A percentile compares a stretch with the other conserved stretches of the same genome.
Conservation (phyloP, 2,329 filamentous ascomycete species). For the Cercospora sp. region DNA sequence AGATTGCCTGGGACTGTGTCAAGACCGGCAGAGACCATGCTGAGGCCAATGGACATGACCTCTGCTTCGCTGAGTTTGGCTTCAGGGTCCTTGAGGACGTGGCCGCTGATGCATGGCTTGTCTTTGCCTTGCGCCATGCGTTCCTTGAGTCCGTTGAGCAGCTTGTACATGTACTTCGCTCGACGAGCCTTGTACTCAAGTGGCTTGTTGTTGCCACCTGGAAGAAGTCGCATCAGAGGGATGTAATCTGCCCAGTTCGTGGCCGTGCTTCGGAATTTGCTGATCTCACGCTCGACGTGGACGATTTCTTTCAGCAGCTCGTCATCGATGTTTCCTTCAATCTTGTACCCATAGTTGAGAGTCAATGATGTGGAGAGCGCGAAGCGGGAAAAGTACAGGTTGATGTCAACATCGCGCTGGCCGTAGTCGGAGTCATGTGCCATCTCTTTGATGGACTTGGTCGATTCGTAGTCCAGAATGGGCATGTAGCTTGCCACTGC, state of each 20-base stretch:
- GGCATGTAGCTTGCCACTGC: conserved; percentile 78
- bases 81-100: conserved; percentile 69
- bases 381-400: conserved; percentile 71
- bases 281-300: conserved; percentile 72
- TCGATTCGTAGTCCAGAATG: conserved; percentile 75
- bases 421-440: conserved; percentile 64
- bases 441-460: conserved; percentile 70
- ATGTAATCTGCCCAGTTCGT: conserved; percentile 82
- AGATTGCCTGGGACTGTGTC: conserved; percentile 80
- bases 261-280: conserved; percentile 73
- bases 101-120: conserved; percentile 67
- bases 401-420: conserved; percentile 65
- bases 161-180: conserved; percentile 63
- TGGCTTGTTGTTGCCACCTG: conserved; percentile 63
- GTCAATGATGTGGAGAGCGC: conserved; percentile 76
- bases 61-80: conserved; percentile 71
- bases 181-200: conserved; percentile 66
- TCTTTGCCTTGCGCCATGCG: conserved; percentile 63
- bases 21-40: conserved; percentile 77
- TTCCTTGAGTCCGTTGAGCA: conserved; percentile 62
- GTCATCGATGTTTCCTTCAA: conserved; percentile 68
- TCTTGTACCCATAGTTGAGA: conserved; percentile 76
- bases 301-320: conserved; percentile 71
- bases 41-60: conserved; percentile 76
- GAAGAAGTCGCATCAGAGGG: conserved; percentile 67